These are phyloP conservation scores for Rasamsonia emersonii DNA, from an alignment of 2,329 filamentous ascomycete species.

Conservation along the genomic window DNA sequence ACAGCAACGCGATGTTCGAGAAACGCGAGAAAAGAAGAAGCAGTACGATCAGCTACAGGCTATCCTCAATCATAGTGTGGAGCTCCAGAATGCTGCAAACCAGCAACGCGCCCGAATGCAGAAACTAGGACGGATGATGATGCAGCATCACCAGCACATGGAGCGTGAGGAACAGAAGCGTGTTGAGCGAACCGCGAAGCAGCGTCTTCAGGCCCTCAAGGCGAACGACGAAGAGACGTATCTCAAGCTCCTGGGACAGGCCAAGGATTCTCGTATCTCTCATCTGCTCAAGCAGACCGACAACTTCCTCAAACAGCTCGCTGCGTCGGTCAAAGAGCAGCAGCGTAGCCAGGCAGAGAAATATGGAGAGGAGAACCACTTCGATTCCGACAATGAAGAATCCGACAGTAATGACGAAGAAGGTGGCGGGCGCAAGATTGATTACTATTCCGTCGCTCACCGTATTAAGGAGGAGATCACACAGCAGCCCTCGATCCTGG, in stretches of 20 bases:
- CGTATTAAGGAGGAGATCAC: slow-evolving; percentile 88
- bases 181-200: slow-evolving; percentile 94
- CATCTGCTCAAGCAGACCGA: slow-evolving; percentile 95
- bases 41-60: slow-evolving; percentile 85
- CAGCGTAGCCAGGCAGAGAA: slow-evolving; percentile 73
- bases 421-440: slow-evolving; percentile 68
- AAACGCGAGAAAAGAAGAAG: slow-evolving; percentile 96
- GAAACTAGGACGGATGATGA: slow-evolving; percentile 85
- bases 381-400: slow-evolving; percentile 54
- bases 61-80: slow-evolving; percentile 71
- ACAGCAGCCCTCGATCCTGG: slow-evolving; percentile 72
- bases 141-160: slow-evolving; percentile 83
- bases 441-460: slow-evolving; percentile 98
- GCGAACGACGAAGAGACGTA: slow-evolving; percentile 99
- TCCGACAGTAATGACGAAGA: slow-evolving; percentile 63
- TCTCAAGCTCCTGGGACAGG: slow-evolving; percentile 92
- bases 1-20: slow-evolving; percentile 91
- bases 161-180: slow-evolving; percentile 99
- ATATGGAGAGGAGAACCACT: slow-evolving; percentile 58
- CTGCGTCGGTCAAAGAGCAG: slow-evolving; percentile 87
- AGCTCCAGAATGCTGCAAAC: slow-evolving; percentile 60
- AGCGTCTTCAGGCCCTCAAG: slow-evolving; percentile 97
- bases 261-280: slow-evolving; percentile 98
- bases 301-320: slow-evolving; percentile 91
- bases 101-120: slow-evolving; percentile 65